Evolutionary conservation across 306 rosid genomes (phyloP).

Genomic region (Quercus gilva): DNA sequence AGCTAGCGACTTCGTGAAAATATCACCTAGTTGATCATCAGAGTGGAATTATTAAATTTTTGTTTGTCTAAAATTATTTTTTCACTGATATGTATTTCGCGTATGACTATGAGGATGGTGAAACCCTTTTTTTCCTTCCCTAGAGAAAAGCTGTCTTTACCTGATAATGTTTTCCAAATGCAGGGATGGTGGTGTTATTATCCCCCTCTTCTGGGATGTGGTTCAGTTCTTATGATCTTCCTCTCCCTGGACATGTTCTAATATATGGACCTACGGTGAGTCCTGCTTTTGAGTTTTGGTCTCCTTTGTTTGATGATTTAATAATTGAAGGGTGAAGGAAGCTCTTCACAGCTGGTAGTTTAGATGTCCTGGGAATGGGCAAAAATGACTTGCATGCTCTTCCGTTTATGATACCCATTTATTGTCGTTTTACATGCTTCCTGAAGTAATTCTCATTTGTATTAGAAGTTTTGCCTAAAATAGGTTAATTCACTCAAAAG

Average conservation of each 20-base stretch:
- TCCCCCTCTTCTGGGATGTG: constrained; percentile 70
- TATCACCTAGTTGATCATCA: too few relatives aligned
- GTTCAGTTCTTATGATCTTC: constrained; percentile 69
- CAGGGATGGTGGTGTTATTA: constrained; percentile 75
- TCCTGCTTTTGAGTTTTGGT: constrained; percentile 18
- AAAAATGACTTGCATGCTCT: neutral
- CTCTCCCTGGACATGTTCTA: constrained; percentile 87
- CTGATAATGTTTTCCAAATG: constrained; percentile 26
- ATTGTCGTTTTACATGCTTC: neutral
- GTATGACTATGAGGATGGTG: neutral
- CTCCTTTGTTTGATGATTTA: neutral
- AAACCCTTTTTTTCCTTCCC: neutral
- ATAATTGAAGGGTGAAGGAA: neutral
- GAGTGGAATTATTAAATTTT: neutral
- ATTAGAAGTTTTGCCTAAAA: neutral
- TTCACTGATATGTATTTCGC: neutral
- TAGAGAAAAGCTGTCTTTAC: constrained; percentile 11
- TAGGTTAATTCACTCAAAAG: neutral
- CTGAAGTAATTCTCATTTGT: neutral
- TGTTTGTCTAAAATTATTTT: neutral
- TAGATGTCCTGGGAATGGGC: neutral
- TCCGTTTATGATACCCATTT: neutral
- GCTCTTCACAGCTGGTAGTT: neutral
- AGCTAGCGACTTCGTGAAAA: too few relatives aligned
- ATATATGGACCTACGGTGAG: constrained; percentile 94